Evolutionary conservation across 306 rosid species (phyloP).

Genomic region (Trifolium dubium): DNA sequence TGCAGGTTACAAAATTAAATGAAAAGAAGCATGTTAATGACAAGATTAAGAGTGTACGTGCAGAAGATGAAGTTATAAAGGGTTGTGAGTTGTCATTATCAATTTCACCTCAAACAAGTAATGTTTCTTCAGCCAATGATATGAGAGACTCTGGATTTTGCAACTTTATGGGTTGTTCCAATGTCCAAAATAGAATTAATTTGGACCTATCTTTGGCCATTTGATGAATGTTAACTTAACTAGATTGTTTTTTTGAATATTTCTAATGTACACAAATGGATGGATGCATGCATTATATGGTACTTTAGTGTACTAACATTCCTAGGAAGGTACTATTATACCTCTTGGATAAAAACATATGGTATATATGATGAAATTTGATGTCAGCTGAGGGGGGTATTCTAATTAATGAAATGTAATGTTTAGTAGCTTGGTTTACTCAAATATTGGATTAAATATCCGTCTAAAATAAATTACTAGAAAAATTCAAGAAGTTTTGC

Average conservation of each 20-base stretch:
- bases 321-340: background rate
- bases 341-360: constrained; percentile 11
- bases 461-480: too few relatives aligned
- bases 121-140: constrained; percentile 64
- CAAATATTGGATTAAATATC: background rate
- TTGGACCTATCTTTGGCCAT: constrained; percentile 78
- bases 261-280: background rate
- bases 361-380: constrained; percentile 2
- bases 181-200: constrained; percentile 52
- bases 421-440: background rate
- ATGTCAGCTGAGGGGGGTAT: background rate
- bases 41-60: constrained; percentile 15
- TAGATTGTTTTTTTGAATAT: background rate
- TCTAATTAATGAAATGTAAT: constrained; percentile 2
- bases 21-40: constrained; percentile 36
- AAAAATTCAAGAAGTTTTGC: too few relatives aligned
- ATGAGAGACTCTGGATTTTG: constrained; percentile 56
- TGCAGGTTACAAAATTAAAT: constrained; percentile 50
- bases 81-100: constrained; percentile 68
- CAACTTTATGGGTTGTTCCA: constrained; percentile 56
- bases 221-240: constrained; percentile 8
- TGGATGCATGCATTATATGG: background rate
- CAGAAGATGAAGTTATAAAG: constrained; percentile 35
- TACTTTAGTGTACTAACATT: constrained; percentile 17
- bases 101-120: constrained; percentile 56